Base-by-base conservation (phyloP, 192 early-diverging fungal species). In the Coemansia sp. region DNA sequence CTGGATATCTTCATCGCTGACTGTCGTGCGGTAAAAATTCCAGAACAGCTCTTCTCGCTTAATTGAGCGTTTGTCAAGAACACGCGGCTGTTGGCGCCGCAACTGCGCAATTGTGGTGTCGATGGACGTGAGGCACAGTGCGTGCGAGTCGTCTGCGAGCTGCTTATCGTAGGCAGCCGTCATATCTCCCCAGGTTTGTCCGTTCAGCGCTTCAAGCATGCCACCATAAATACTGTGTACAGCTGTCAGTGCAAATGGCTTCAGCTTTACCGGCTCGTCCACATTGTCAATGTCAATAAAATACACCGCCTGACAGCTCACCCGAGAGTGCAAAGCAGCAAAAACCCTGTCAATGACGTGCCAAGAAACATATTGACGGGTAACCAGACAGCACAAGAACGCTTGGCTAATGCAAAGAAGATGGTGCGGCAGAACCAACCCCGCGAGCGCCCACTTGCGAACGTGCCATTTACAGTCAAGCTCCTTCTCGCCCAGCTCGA, bases 371-470 rank as follows among this genome's bases (percentile, higher is more conserved):
- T 61, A 58, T 14, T 18, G 5, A 21, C 34, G 56, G 0, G 28
- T 36, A 18, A 71, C 44, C 17, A 60, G 61, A 46, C 61, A 40
- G 58, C 26, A 38, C 34, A 58, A 20, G 56, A 55, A 70, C 24
- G 63, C 56, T 12, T 64, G 74, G 12, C 59, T 58, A 34, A 76
- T 48, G 58, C 63, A 46, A 15, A 76, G 49, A 1, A 76, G 58
- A 23, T 76, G 74, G 21, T 76, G 68, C 10, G 74, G 74, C 57
- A 71, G 40, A 12, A 76, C 58, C 25, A 66, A 14, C 4, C 44
- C 40, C 4, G 51, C 58, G 48, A 76, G 61, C 12, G 47, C 37
- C 64, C 68, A 64, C 40, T 61, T 58, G 4, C 38, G 24, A 1
- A 38, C 21, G 21, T 47, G 47, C 70, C 70, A 73, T 15, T 26